These are phyloP conservation scores for Colletotrichum plurivorum DNA, from an alignment of 2,329 filamentous ascomycete species.

Conservation along the genomic window DNA sequence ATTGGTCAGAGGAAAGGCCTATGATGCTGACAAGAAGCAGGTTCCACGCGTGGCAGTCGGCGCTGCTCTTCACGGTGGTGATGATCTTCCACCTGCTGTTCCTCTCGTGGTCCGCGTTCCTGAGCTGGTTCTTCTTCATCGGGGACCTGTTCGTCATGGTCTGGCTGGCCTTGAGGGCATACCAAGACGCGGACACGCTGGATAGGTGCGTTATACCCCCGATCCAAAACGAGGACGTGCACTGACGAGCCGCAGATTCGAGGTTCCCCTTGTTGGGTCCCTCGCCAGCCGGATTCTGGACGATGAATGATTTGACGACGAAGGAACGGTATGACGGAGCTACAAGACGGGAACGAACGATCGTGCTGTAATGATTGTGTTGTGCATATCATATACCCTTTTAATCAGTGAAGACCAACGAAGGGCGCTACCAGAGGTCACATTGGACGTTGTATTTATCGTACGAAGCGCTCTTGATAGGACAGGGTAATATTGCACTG, in stretches of 20 bases:
- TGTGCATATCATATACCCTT: constrained; percentile 40
- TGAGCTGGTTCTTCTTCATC: constrained; percentile 87
- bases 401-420: constrained; percentile 24
- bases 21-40: constrained; percentile 56
- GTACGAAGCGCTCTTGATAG: too few relatives aligned
- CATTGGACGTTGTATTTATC: too few relatives aligned
- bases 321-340: background rate
- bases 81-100: constrained; percentile 88
- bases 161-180: constrained; percentile 84
- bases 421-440: too few relatives aligned
- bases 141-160: constrained; percentile 82
- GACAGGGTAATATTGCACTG: too few relatives aligned
- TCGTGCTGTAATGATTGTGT: constrained; percentile 30
- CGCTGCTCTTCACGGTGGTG: constrained; percentile 81
- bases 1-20: background rate
- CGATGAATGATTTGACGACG: constrained; percentile 70
- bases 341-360: background rate
- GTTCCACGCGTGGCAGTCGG: constrained; percentile 97
- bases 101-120: constrained; percentile 80
- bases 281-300: constrained; percentile 92
- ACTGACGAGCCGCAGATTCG: constrained; percentile 69
- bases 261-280: constrained; percentile 88
- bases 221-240: constrained; percentile 55
- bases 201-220: constrained; percentile 63
- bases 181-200: constrained; percentile 81